phyloP scores from a whole-genome alignment of 1,284 basidiomycete genomes.

The Mycena sp. region DNA sequence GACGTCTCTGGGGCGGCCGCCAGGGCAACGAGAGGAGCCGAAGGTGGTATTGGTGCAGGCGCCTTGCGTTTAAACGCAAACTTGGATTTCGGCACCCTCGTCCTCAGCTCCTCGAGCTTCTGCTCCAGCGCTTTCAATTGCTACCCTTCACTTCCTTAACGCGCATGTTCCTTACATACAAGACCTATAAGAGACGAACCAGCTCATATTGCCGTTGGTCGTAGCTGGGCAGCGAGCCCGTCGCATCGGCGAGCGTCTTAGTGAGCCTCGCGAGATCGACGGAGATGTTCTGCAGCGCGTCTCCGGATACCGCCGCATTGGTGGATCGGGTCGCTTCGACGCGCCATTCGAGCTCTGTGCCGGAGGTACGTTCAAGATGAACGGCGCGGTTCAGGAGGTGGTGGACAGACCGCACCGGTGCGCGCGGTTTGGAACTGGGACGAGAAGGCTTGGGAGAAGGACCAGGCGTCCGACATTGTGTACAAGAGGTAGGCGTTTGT shows the following conservation, averaged over 20 bases:
- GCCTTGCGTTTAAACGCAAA: conserved; percentile 78
- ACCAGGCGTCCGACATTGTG: conserved; percentile 42
- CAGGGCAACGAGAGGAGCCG: conserved; percentile 31
- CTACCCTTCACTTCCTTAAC: conserved; percentile 34
- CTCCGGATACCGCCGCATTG: conserved; percentile 10
- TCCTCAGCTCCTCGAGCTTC: conserved; percentile 59
- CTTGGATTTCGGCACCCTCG: conserved; percentile 60
- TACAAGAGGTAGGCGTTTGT: too few relatives aligned
- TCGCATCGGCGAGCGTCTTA: conserved; percentile 69
- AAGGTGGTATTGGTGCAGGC: conserved; percentile 18
- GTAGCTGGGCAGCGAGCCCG: conserved; percentile 71
- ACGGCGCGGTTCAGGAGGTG: not conserved
- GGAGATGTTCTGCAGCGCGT: conserved; percentile 49
- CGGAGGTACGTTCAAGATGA: conserved; percentile 6
- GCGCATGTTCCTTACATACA: not conserved
- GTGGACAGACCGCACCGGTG: conserved; percentile 55
- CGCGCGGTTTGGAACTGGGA: conserved; percentile 55
- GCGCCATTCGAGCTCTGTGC: conserved; percentile 32
- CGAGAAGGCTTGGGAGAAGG: conserved; percentile 57
- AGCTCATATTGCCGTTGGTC: conserved; percentile 77
- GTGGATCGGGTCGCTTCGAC: conserved; percentile 24
- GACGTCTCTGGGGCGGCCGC: conserved; percentile 11
- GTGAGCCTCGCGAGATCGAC: conserved; percentile 60
- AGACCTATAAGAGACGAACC: conserved; percentile 51
- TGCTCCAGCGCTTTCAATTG: conserved; percentile 68